Percentiles rank a stretch among this genome's conserved stretches.
These are phyloP conservation scores for Cinnamomum chago DNA, from an alignment of 164 flowering plant species.

Conservation along the genomic window DNA sequence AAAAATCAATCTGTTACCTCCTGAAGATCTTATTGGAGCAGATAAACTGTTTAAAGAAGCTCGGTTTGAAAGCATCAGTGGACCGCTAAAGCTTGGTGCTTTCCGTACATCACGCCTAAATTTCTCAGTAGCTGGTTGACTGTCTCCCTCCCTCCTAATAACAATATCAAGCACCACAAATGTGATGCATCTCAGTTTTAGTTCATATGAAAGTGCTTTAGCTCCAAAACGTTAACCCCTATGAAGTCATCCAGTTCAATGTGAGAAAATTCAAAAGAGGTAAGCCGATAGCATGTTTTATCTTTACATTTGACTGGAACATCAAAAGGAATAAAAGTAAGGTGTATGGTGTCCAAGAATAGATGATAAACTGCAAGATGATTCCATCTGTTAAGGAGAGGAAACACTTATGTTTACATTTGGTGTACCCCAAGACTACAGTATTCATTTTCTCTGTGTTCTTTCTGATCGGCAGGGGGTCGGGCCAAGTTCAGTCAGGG, in stretches of 20 bases:
- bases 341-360: too few relatives aligned
- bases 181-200: background rate
- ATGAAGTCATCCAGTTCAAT: background rate
- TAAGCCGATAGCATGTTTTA: too few relatives aligned
- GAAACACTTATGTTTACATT: too few relatives aligned
- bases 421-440: too few relatives aligned
- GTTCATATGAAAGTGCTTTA: background rate
- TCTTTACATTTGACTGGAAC: too few relatives aligned
- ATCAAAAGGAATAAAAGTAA: too few relatives aligned
- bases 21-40: conserved; percentile 94
- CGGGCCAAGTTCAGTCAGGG: too few relatives aligned
- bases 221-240: background rate
- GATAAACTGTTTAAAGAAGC: conserved; percentile 98
- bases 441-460: too few relatives aligned
- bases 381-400: too few relatives aligned
- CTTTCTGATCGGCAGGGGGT: too few relatives aligned
- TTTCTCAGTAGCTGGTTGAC: conserved; percentile 45
- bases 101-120: conserved; percentile 40
- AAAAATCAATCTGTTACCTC: conserved; percentile 40
- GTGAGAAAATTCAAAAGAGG: background rate
- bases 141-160: conserved; percentile 61
- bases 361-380: too few relatives aligned
- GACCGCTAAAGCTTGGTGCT: conserved; percentile 90
- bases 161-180: conserved; percentile 3
- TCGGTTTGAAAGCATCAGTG: conserved; percentile 85